These are phyloP conservation scores for Ploettnerulaceae sp. DNA, from an alignment of 2,329 filamentous ascomycete species.

Conservation along the genomic window DNA sequence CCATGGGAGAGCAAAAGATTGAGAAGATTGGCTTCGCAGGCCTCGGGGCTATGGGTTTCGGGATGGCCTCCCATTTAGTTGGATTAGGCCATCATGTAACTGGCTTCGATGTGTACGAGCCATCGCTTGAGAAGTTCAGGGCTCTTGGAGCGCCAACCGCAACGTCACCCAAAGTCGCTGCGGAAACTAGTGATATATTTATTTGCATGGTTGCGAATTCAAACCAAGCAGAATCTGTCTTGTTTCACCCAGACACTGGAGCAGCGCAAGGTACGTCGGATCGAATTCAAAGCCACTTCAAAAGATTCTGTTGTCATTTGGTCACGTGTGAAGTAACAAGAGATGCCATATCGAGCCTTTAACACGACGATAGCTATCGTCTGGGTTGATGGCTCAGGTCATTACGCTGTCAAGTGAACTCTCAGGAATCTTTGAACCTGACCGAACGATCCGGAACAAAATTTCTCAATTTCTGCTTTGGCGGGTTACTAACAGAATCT, in stretches of 20 bases:
- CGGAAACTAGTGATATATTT: slow-evolving; percentile 54
- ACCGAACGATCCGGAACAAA: too few relatives aligned
- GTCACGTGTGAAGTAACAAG: too few relatives aligned
- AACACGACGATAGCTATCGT: too few relatives aligned
- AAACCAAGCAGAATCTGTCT: slow-evolving; percentile 59
- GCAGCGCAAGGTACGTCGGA: slow-evolving; percentile 37
- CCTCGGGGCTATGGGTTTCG: slow-evolving; percentile 75
- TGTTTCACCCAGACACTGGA: slow-evolving; percentile 54
- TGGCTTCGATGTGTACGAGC: slow-evolving; percentile 65
- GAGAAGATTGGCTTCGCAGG: slow-evolving; percentile 43
- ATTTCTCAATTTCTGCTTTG: too few relatives aligned
- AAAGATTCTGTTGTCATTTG: too few relatives aligned
- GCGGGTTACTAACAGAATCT: slow-evolving; percentile 16
- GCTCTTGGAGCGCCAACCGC: slow-evolving; percentile 56
- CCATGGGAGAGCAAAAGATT: background rate
- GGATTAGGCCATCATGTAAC: slow-evolving; percentile 61
- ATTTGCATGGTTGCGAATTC: slow-evolving; percentile 72
- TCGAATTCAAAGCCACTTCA: too few relatives aligned
- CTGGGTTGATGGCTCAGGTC: too few relatives aligned
- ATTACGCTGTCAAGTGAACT: too few relatives aligned
- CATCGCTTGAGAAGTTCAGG: slow-evolving; percentile 60
- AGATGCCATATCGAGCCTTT: too few relatives aligned
- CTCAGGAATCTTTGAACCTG: too few relatives aligned
- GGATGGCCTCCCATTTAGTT: slow-evolving; percentile 70
- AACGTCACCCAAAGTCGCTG: slow-evolving; percentile 55